Evolutionary conservation across 441 rosid genomes (phyloP), one percentile per base, ranked within the genome.

Genomic region (Euphorbia celastroides): DNA sequence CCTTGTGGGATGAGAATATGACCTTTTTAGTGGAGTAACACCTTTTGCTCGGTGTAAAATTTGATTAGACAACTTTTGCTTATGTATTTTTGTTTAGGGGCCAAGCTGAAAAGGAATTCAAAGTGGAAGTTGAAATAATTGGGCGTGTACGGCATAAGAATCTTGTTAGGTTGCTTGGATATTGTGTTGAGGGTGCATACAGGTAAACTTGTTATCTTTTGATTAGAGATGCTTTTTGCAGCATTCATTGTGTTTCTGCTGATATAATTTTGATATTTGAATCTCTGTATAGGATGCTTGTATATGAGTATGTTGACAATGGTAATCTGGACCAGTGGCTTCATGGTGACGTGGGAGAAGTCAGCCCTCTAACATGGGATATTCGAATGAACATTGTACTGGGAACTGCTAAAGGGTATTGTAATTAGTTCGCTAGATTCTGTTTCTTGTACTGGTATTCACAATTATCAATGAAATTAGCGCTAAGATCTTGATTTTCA

Each of bases 281-380:
- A 59, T 19, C 56, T 19, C 22, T 26, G 56, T 41, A 68, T 64
- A 93, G 96, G 77, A 90, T 93, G 97, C 93, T 90, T 30, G 98
- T 93, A 48, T 93, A 93, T 25, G 98, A 93, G 77, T 93, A 77
- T 70, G 85, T 93, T 10, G 93, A 89, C 74, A 90, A 90, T 77
- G 98, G 97, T 51, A 93, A 93, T 76, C 74, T 93, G 72, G 98
- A 93, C 62, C 97, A 93, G 60, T 93, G 98, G 98, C 87, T 93
- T 42, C 97, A 86, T 20, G 97, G 97, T 50, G 97, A 93, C 75
- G 96, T 90, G 12, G 97, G 97, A 10, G 87, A 85, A 42, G 85
- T 82, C 54, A 90, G 98, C 77, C 97, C 96, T 57, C 77, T 90
- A 31, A 88, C 90, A 1, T 90, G 97, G 98, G 96, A 93, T 42